Evolutionary conservation across 345 rosid genomes (phyloP).

Genomic region (Stellera chamaejasme): DNA sequence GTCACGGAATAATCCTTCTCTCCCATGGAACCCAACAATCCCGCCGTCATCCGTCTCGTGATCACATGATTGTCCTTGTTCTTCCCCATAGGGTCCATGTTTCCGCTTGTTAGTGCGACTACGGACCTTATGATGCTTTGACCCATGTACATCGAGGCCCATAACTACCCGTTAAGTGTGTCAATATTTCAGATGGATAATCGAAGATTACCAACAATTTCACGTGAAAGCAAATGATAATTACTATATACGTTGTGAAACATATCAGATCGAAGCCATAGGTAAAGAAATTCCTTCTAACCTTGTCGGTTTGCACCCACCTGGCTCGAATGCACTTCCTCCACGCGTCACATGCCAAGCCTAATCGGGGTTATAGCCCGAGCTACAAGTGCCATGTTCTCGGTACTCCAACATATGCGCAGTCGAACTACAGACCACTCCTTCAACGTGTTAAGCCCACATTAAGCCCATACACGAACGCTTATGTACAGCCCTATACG

Average conservation of each 20-base stretch:
- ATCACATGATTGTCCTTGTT: constrained; percentile 65
- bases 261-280: background rate
- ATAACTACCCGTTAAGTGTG: constrained; percentile 57
- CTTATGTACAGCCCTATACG: too few species aligned
- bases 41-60: constrained; percentile 50
- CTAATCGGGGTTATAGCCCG: too few species aligned
- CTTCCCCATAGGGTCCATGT: constrained; percentile 91
- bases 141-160: constrained; percentile 76
- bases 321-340: constrained; percentile 99
- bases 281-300: constrained; percentile 7
- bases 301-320: constrained; percentile 73
- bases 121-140: constrained; percentile 60
- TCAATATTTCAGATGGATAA: constrained; percentile 70
- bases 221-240: constrained; percentile 4
- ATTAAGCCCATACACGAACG: too few species aligned
- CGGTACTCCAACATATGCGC: too few species aligned
- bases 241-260: background rate
- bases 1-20: constrained; percentile 68
- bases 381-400: too few species aligned
- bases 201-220: constrained; percentile 58
- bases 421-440: too few species aligned
- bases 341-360: too few species aligned
- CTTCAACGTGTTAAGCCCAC: too few species aligned
- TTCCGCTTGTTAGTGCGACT: constrained; percentile 66
- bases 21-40: constrained; percentile 78